These are phyloP conservation scores for Elsinoe necatrix DNA, from an alignment of 2,329 filamentous ascomycete genomes.

Conservation along the genomic window DNA sequence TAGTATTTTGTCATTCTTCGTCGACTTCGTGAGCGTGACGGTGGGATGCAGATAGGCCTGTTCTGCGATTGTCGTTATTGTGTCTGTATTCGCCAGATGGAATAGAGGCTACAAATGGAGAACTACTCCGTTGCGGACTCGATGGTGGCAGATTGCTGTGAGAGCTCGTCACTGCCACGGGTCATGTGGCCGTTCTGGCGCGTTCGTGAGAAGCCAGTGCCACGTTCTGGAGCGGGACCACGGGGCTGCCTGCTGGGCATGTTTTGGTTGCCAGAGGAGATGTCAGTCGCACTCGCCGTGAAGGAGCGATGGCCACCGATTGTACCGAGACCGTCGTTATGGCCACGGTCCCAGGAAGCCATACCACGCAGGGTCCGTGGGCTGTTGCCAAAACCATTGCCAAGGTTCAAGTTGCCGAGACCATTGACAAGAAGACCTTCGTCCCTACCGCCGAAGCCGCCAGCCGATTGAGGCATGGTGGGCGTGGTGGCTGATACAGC, in stretches of 20 bases:
- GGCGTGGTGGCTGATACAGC: slow-evolving; percentile 56
- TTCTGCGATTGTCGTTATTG: not conserved
- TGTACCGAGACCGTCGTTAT: slow-evolving; percentile 40
- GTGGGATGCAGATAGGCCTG: not conserved
- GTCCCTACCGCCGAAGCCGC: slow-evolving; percentile 32
- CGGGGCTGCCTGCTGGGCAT: slow-evolving; percentile 54
- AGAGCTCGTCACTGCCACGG: slow-evolving; percentile 56
- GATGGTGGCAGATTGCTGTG: slow-evolving; percentile 48
- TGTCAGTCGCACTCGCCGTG: slow-evolving; percentile 47
- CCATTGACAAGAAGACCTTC: slow-evolving; percentile 55
- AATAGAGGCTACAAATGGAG: not conserved
- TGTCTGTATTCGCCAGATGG: not conserved
- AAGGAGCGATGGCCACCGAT: slow-evolving; percentile 58
- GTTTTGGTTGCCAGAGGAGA: slow-evolving; percentile 38
- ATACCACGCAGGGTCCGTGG: slow-evolving; percentile 52
- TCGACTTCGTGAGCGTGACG: slow-evolving; percentile 20
- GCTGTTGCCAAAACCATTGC: slow-evolving; percentile 42
- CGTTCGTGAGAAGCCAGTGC: slow-evolving; percentile 47
- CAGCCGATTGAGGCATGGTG: slow-evolving; percentile 50
- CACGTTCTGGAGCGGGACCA: slow-evolving; percentile 52
- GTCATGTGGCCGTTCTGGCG: slow-evolving; percentile 55
- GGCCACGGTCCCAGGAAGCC: slow-evolving; percentile 52
- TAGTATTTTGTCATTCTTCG: slow-evolving; percentile 20
- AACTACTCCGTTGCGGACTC: slow-evolving; percentile 29
- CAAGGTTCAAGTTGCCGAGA: slow-evolving; percentile 52